Evolutionary conservation across 352 stramenopile species (phyloP).

Genomic region (Plasmopara muralis): DNA sequence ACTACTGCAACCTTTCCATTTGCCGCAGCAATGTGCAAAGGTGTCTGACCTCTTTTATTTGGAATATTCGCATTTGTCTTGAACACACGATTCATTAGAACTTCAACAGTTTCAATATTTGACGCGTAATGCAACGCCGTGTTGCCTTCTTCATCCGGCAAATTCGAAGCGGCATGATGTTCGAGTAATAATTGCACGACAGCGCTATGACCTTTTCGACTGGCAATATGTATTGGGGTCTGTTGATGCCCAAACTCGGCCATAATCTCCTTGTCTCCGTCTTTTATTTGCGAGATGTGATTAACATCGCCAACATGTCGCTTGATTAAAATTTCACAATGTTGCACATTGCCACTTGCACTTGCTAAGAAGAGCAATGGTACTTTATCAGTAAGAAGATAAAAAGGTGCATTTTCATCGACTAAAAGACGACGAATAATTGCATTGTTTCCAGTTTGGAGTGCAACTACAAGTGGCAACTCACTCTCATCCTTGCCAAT

Average conservation of each 20-base stretch:
- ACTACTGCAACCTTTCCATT: slow-evolving; percentile 73
- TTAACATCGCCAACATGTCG: slow-evolving; percentile 59
- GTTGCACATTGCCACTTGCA: slow-evolving; percentile 52
- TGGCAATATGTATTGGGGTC: slow-evolving; percentile 74
- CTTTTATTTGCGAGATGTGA: slow-evolving; percentile 65
- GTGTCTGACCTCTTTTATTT: slow-evolving; percentile 61
- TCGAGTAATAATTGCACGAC: slow-evolving; percentile 60
- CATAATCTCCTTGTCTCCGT: slow-evolving; percentile 75
- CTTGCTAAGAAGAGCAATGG: slow-evolving; percentile 71
- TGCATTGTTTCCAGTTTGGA: slow-evolving; percentile 64
- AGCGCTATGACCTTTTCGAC: slow-evolving; percentile 52
- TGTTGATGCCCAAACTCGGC: slow-evolving; percentile 59
- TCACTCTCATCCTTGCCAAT: slow-evolving; percentile 42
- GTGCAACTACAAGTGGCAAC: slow-evolving; percentile 57
- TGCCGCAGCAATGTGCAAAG: slow-evolving; percentile 63
- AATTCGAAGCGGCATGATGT: slow-evolving; percentile 62
- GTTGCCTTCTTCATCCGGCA: slow-evolving; percentile 76
- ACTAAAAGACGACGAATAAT: slow-evolving; percentile 73
- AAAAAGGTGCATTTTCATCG: slow-evolving; percentile 58
- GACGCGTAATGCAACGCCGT: slow-evolving; percentile 64
- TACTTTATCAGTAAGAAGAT: slow-evolving; percentile 71
- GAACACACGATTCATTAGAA: slow-evolving; percentile 49
- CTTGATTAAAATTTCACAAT: slow-evolving; percentile 71
- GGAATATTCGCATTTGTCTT: slow-evolving; percentile 78
- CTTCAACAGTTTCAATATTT: slow-evolving; percentile 61